These are phyloP conservation scores for Vickermania spadyakhi DNA, from an alignment of 208 protist genomes.

Conservation along the genomic window DNA sequence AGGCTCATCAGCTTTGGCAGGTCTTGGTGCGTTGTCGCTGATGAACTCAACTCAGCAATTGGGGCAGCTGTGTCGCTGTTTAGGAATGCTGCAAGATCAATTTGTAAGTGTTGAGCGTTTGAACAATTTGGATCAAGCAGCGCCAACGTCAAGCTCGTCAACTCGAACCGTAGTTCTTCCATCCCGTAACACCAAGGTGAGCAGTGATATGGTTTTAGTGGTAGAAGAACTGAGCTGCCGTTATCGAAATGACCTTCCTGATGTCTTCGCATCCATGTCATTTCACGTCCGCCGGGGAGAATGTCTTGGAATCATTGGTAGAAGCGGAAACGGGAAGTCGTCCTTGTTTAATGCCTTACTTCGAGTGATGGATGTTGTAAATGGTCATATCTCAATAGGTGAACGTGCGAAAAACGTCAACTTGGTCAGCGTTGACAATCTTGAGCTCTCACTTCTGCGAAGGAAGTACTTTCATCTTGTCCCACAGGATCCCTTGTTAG, in stretches of 20 bases:
- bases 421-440: conserved; percentile 15
- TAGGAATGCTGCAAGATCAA: conserved; percentile 66
- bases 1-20: conserved; percentile 32
- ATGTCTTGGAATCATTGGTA: conserved; percentile 65
- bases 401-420: background rate
- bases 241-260: conserved; percentile 58
- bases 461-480: conserved; percentile 92
- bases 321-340: conserved; percentile 80
- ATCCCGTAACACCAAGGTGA: background rate
- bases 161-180: too few species aligned
- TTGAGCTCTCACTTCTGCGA: conserved; percentile 53
- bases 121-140: conserved; percentile 31
- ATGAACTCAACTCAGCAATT: conserved; percentile 43
- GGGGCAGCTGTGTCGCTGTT: conserved; percentile 47
- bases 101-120: conserved; percentile 71
- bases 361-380: conserved; percentile 82
- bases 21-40: conserved; percentile 49
- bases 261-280: conserved; percentile 54
- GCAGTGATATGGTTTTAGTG: conserved; percentile 24
- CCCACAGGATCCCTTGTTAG: conserved; percentile 96
- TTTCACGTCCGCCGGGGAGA: conserved; percentile 38
- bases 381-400: conserved; percentile 34
- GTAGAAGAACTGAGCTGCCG: conserved; percentile 47
- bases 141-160: conserved; percentile 15
- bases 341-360: conserved; percentile 73